Evolutionary conservation across 257 asterid species (phyloP), one percentile per base, ranked within the genome.

Genomic region (Petunia axillaris): DNA sequence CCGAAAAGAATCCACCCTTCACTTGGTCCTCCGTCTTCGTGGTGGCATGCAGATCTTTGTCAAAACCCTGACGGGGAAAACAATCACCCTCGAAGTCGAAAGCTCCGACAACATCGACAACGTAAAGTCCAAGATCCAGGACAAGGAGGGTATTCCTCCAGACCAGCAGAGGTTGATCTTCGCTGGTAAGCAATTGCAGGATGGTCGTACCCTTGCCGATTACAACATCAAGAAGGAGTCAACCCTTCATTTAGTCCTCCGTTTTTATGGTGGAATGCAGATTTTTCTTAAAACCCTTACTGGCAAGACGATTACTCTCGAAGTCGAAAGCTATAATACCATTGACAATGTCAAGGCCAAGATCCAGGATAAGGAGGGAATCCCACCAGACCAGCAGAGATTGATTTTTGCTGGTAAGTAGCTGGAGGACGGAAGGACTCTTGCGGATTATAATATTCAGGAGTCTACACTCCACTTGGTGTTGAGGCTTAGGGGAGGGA

Each of bases 101-200:
- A 86, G 90, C 70, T 89, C 93, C 0, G 93, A 89, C 87, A 89
- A 91, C 11, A 87, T 89, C 3, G 93, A 89, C 70, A 89, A 89
- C 0, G 93, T 89, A 0, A 89, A 89, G 75, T 88, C 93, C 8
- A 89, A 89, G 82, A 89, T 89, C 82, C 93, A 89, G 77, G 93
- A 89, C 50, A 84, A 84, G 70, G 87, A 84, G 15, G 87, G 87
- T 0, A 84, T 84, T 2, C 87, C 87, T 1, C 87, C 87, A 13
- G 87, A 84, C 44, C 87, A 84, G 82, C 87, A 84, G 5, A 71
- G 87, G 2, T 6, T 86, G 59, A 86, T 86, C 16, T 86, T 86
- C 16, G 89, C 89, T 1, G 89, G 89, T 0, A 86, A 84, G 25
- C 87, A 84, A 68, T 75, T 84, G 0, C 85, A 84, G 53, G 87